These are phyloP conservation scores for Rhypophila decipiens DNA, from an alignment of 495 filamentous ascomycete species.

Conservation along the genomic window DNA sequence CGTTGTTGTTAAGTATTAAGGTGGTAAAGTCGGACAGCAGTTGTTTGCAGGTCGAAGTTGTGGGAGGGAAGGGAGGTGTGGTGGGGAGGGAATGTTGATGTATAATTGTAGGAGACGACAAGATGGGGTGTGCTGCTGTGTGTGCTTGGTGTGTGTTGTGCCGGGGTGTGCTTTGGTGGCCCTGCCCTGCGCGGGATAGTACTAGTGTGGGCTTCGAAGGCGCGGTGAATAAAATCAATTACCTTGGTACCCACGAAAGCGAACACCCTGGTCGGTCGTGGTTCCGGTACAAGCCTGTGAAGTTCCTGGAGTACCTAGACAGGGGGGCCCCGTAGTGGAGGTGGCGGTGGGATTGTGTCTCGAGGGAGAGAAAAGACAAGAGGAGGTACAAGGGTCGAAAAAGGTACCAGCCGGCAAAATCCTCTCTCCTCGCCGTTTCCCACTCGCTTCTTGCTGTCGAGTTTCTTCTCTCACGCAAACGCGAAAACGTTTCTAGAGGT, in stretches of 20 bases:
- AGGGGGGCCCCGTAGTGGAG: constrained; percentile 17
- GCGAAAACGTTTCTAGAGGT: no score
- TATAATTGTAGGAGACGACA: constrained; percentile 23
- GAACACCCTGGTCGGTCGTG: constrained; percentile 10
- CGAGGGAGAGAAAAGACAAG: constrained; percentile 2
- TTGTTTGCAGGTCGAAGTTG: constrained; percentile 13
- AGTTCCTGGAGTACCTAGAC: constrained; percentile 22
- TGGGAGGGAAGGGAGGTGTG: constrained; percentile 18
- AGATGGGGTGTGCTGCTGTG: constrained; percentile 12
- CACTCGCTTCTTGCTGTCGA: background rate
- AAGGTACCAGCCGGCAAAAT: constrained; percentile 10
- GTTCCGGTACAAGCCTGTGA: constrained; percentile 19
- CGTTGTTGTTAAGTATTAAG: background rate
- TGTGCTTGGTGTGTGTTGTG: constrained; percentile 11
- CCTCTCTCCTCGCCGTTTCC: background rate
- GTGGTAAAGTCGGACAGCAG: constrained; percentile 4
- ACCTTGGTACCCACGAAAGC: constrained; percentile 18
- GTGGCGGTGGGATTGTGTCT: constrained; percentile 9
- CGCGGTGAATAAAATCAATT: constrained; percentile 22
- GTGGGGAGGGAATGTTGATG: constrained; percentile 30
- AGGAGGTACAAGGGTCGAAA: constrained; percentile 4
- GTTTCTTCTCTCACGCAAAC: no score
- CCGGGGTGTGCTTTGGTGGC: constrained; percentile 7
- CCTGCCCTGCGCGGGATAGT: constrained; percentile 18
- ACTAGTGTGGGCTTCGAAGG: constrained; percentile 8